These are phyloP conservation scores for Auricularia sp. DNA, from an alignment of 768 basidiomycete genomes.

Conservation along the genomic window DNA sequence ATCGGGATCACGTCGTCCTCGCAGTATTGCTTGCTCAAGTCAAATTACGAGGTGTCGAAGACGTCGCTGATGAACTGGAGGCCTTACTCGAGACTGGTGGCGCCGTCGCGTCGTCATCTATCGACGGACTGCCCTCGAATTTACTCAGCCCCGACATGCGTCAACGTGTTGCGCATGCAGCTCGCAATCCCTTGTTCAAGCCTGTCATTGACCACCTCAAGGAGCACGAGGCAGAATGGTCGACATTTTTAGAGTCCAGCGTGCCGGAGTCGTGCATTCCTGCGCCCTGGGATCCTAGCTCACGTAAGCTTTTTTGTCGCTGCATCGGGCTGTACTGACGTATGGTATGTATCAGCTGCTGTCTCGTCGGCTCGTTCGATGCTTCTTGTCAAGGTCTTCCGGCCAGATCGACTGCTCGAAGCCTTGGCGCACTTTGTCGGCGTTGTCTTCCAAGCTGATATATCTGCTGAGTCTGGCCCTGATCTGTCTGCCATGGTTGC, in stretches of 20 bases:
- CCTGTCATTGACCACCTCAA: conserved; percentile 55
- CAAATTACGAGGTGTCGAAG: conserved; percentile 69
- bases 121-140: conserved; percentile 23
- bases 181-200: conserved; percentile 67
- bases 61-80: conserved; percentile 76
- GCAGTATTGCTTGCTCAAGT: conserved; percentile 86
- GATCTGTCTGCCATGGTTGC: conserved; percentile 69
- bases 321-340: conserved; percentile 14
- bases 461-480: conserved; percentile 62
- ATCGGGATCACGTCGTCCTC: conserved; percentile 84
- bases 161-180: conserved; percentile 56
- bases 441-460: conserved; percentile 67
- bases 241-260: conserved; percentile 52
- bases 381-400: conserved; percentile 78
- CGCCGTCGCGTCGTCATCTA: conserved; percentile 28
- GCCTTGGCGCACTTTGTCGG: conserved; percentile 68
- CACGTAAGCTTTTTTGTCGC: conserved; percentile 41
- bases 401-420: conserved; percentile 85
- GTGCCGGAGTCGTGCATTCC: conserved; percentile 63
- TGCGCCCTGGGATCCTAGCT: conserved; percentile 65
- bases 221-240: conserved; percentile 59
- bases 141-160: conserved; percentile 59
- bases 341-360: conserved; percentile 32
- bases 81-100: conserved; percentile 84
- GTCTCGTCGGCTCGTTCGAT: conserved; percentile 66